Percentiles rank a stretch among this genome's conserved stretches.
Evolutionary conservation across 2,329 filamentous ascomycete genomes (phyloP).

Genomic region (Cryphonectria japonica): DNA sequence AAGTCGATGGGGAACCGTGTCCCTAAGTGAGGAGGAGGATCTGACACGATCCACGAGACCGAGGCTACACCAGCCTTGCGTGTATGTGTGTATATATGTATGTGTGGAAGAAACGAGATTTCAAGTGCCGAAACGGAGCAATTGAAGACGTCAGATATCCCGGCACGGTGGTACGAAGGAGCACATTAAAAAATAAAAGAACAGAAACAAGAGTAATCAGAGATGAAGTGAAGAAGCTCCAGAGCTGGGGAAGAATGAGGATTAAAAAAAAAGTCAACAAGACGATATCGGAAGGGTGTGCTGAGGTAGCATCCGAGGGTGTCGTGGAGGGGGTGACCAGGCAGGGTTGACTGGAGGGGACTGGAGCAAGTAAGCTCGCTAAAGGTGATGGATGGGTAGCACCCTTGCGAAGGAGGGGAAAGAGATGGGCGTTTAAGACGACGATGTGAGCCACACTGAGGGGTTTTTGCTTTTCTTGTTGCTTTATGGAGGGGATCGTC

Average conservation of each 20-base stretch:
- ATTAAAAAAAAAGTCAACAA: slow-evolving; percentile 22
- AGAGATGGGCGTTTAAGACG: slow-evolving; percentile 26
- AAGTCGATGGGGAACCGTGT: slow-evolving; percentile 3
- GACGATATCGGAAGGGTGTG: slow-evolving; percentile 29
- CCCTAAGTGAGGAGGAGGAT: neutral
- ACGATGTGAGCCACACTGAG: slow-evolving; percentile 9
- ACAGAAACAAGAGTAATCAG: neutral
- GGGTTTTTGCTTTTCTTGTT: neutral
- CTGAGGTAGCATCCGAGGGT: slow-evolving; percentile 26
- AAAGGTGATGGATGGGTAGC: slow-evolving; percentile 28
- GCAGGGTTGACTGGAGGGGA: slow-evolving; percentile 25
- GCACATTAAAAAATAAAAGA: slow-evolving; percentile 17
- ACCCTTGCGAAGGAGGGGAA: slow-evolving; percentile 25
- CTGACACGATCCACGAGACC: slow-evolving; percentile 29
- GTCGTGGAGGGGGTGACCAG: slow-evolving; percentile 20
- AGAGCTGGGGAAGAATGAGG: slow-evolving; percentile 17
- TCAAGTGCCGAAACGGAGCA: slow-evolving; percentile 18
- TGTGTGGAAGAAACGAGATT: slow-evolving; percentile 10
- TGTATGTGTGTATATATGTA: slow-evolving; percentile 25
- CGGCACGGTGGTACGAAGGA: slow-evolving; percentile 18
- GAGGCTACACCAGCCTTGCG: slow-evolving; percentile 26
- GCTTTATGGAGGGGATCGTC: neutral
- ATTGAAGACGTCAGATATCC: slow-evolving; percentile 13
- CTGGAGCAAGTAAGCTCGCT: slow-evolving; percentile 29
- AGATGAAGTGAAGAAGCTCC: slow-evolving; percentile 15